Evolutionary conservation across 192 early-diverging fungal species (phyloP), one percentile per base, ranked within the genome.

Genomic region (Backusella mclennaniae): DNA sequence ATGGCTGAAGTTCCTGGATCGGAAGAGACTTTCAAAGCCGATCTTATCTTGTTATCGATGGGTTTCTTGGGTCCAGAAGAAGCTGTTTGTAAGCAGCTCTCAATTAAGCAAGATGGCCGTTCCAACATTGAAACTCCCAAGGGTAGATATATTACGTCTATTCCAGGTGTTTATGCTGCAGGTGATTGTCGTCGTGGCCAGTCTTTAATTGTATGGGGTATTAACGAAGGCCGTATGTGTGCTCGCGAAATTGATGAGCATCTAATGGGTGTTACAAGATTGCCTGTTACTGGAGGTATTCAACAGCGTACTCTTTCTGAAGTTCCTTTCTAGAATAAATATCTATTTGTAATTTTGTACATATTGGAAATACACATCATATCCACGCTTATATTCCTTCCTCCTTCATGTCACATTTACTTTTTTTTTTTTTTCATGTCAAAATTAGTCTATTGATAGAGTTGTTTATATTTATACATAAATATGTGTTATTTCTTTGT

Each of bases 151-250:
- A 89, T 94, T 15, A 80, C 87, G 23, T 71, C 70, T 19, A 29
- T 71, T 31, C 36, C 35, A 9, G 90, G 92, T 46, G 94, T 99
- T 35, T 99, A 92, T 87, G 98, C 98, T 36, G 98, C 98, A 17
- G 98, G 98, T 77, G 98, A 99, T 87, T 97, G 96, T 84, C 93
- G 98, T 59, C 91, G 98, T 35, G 98, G 98, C 14, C 96, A 97
- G 88, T 92, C 89, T 44, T 84, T 99, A 71, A 96, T 99, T 78
- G 98, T 99, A 36, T 97, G 96, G 95, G 98, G 94, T 79, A 98
- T 99, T 85, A 98, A 97, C 82, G 98, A 99, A 84, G 98, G 98
- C 66, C 91, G 98, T 68, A 92, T 96, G 87, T 93, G 93, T 66
- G 98, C 98, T 9, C 90, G 97, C 31, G 95, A 98, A 82, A 88